Conservation (phyloP, 2,329 filamentous ascomycete genomes). For the Aspergillus pseudoglaucus region DNA sequence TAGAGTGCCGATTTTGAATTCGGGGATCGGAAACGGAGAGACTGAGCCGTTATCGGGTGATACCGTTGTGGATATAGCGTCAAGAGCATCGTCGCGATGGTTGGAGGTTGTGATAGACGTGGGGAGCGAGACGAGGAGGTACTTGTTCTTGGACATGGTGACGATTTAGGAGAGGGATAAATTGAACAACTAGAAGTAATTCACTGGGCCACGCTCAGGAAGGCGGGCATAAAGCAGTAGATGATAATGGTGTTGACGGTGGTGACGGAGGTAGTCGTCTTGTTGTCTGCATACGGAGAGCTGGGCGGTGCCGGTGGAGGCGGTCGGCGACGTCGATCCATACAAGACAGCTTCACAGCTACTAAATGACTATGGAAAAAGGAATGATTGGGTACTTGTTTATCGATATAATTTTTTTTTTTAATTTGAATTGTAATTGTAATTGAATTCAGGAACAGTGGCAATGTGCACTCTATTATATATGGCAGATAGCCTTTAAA, state of each 20-base stretch:
- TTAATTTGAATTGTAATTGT: too few relatives aligned
- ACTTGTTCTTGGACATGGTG: slow-evolving; percentile 52
- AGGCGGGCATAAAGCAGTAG: slow-evolving; percentile 16
- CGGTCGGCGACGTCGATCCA: background rate
- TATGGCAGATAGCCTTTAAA: background rate
- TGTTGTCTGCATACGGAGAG: background rate
- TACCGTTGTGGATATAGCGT: slow-evolving; percentile 66
- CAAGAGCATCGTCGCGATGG: slow-evolving; percentile 74
- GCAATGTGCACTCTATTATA: background rate
- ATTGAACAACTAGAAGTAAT: slow-evolving; percentile 1
- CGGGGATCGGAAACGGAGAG: slow-evolving; percentile 72
- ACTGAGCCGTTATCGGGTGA: slow-evolving; percentile 68
- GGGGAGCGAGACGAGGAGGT: slow-evolving; percentile 84
- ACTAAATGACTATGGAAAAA: too few relatives aligned
- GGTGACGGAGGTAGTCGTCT: slow-evolving; percentile 1
- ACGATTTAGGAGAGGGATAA: background rate
- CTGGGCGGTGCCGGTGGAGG: background rate
- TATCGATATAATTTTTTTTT: too few relatives aligned
- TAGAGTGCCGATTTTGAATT: slow-evolving; percentile 96
- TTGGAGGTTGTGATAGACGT: slow-evolving; percentile 76
- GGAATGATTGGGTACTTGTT: too few relatives aligned
- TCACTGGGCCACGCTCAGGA: slow-evolving; percentile 16
- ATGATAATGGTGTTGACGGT: slow-evolving; percentile 1
- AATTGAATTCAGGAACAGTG: background rate
- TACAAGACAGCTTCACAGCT: background rate